Percentiles rank a stretch among this genome's conserved stretches.
Evolutionary conservation across 2,329 filamentous ascomycete genomes (phyloP).

Genomic region (Dothidotthia symphoricarpi): DNA sequence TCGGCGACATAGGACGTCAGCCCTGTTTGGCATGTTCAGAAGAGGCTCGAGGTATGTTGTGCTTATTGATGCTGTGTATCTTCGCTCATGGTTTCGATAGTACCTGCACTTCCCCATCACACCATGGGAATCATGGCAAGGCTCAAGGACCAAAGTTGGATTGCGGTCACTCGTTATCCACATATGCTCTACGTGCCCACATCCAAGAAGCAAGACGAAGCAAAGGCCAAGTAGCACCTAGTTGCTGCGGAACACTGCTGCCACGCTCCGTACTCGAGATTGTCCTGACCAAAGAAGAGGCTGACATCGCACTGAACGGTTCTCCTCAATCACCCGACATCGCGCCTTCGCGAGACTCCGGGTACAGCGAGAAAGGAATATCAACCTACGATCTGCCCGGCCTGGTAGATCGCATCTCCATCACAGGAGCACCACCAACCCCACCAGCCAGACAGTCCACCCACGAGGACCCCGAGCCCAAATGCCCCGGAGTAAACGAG

Average conservation of each 20-base stretch:
- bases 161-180: constrained; percentile 34
- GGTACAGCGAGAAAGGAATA: constrained; percentile 28
- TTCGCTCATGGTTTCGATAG: constrained; percentile 21
- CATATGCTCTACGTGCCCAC: constrained; percentile 27
- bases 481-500: constrained; percentile 9
- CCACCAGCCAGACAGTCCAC: constrained; percentile 6
- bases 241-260: constrained; percentile 44
- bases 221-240: constrained; percentile 35
- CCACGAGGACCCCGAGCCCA: no score
- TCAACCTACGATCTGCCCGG: constrained; percentile 22
- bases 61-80: background rate
- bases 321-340: constrained; percentile 15
- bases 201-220: constrained; percentile 38
- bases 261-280: constrained; percentile 42
- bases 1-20: constrained; percentile 31
- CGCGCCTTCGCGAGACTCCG: constrained; percentile 20
- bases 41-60: constrained; percentile 29
- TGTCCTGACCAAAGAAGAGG: constrained; percentile 42
- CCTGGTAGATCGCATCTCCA: constrained; percentile 3
- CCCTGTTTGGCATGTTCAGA: constrained; percentile 36
- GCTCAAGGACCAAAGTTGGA: constrained; percentile 26
- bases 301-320: constrained; percentile 25
- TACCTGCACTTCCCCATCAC: constrained; percentile 27
- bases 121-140: constrained; percentile 25
- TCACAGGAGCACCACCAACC: constrained; percentile 8